Evolutionary conservation across 768 basidiomycete genomes (phyloP), one percentile per base, ranked within the genome.

Genomic region (Tricholoma terreum): DNA sequence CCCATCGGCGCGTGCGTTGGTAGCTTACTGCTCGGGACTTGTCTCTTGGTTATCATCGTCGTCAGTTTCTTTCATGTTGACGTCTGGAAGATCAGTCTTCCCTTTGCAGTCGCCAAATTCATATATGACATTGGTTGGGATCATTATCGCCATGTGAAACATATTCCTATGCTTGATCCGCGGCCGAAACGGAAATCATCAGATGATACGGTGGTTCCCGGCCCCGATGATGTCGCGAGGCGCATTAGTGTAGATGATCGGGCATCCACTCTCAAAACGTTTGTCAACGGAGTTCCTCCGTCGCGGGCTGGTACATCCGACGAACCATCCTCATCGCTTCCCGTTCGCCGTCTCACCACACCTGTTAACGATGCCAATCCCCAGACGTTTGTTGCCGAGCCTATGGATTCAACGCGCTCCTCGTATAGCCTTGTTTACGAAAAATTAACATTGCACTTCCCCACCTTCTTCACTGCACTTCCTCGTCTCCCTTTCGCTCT

Each of bases 31-130:
- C 80, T 97, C 11, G 75, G 80, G 1, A 69, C 76, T 11, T 89
- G 90, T 34, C 80, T 98, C 14, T 71, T 82, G n/a, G 79, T 89
- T 9, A 81, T 91, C 19, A 84, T 96, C 52, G 84, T 86, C 4
- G 84, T 88, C 58, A 89, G 86, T 66, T 91, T 87, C 68, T 77
- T 89, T 61, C 79, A 84, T 46, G 77, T 92, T 15, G 87, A 92
- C 52, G 89, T 92, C 2, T 94, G 90, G 89, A 84, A 80, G 72
- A 89, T 96, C 48, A 89, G 84, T 3, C 79, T 92, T 10, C 92
- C 95, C 0, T 92, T 92, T 48, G 93, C 92, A 0, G 67, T 79
- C 0, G 68, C 82, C 53, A 94, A 93, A 71, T 78, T 94, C 35
- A 34, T 81, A 5, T 84, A 86, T 49, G 94, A 98, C 65, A 42